phyloP scores from a whole-genome alignment of 495 filamentous ascomycete genomes.

The Melanomma pulvis-pyrius region DNA sequence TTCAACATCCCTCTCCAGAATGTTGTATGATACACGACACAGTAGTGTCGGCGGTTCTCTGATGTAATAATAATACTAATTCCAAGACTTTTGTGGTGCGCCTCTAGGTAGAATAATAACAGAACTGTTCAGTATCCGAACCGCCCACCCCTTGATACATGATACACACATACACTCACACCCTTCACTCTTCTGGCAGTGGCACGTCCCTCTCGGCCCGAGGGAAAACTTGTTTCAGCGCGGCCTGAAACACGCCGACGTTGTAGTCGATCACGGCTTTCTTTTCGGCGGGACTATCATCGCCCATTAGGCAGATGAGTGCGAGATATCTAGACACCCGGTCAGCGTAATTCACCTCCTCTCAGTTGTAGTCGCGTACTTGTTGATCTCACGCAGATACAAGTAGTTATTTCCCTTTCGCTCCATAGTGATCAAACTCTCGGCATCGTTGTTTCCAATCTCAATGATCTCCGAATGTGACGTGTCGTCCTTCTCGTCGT shows the following conservation, averaged over 20 bases:
- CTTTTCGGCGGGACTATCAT: constrained; percentile 48
- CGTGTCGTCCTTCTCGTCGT: constrained; percentile 52
- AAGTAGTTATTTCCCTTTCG: constrained; percentile 72
- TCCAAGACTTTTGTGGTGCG: not conserved
- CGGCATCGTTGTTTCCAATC: constrained; percentile 66
- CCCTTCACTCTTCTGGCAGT: not conserved
- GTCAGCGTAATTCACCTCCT: not conserved
- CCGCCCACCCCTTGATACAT: not conserved
- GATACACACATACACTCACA: not conserved
- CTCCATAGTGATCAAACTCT: constrained; percentile 76
- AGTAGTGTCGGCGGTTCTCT: no score
- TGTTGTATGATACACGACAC: not conserved
- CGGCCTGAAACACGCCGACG: constrained; percentile 49
- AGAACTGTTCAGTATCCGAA: no score
- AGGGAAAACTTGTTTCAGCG: constrained; percentile 47
- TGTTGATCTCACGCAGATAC: constrained; percentile 88
- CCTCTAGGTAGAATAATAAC: no score
- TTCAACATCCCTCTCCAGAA: not conserved
- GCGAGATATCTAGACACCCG: constrained; percentile 44
- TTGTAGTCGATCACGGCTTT: constrained; percentile 53
- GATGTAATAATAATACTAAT: not conserved
- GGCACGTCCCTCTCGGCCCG: constrained; percentile 20
- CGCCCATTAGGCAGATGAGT: constrained; percentile 51
- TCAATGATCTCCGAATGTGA: constrained; percentile 59
- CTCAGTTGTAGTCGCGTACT: constrained; percentile 54